Evolutionary conservation across 768 basidiomycete species (phyloP), one percentile per base, ranked within the genome.

Genomic region (Lactarius quietus): DNA sequence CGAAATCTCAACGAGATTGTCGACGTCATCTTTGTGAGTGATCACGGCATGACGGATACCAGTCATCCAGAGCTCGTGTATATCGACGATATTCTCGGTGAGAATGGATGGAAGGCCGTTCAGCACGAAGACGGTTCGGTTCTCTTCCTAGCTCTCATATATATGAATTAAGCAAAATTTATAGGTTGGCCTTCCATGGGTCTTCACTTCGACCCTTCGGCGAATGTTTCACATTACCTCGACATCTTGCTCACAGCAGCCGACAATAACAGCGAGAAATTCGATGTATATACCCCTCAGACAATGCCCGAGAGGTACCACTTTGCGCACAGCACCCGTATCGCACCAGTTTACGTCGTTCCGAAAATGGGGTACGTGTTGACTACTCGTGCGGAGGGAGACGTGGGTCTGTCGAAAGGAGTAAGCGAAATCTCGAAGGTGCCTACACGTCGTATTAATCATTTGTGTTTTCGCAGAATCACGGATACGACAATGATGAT

Each of bases 21-120:
- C 15, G 92, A 97, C 73, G 81, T 96, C 36, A 82, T 96, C 28
- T 94, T 95, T 70, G 93, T 97, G 68, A 90, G 88, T 67, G 92
- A 93, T 73, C 90, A 93, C 70, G 93, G 92, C n/a, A 95, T 93
- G 91, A 88, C 86, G 1, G 90, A 92, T 73, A 96, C 93, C n/a
- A 86, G 85, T 66, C 82, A 90, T 67, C 86, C 87, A 0, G 84
- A 88, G 57, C 81, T 84, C 56, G 76, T 95, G 38, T 92, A 88
- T 74, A 80, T 97, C 60, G 93, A 97, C 73, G 89, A 92, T 69
- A 84, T 93, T 63, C 77, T 93, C 39, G 90, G 89, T 2, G 75
- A 81, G 41, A 84, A 86, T 3, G 89, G 86, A 3, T 80, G 85
- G 57, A 72, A 76, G 6, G 76, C 76, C 18, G 87, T 93, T 52